Percentiles rank a stretch among this genome's conserved stretches.
Evolutionary conservation across 2,329 filamentous ascomycete species (phyloP).

Genomic region (Claviceps monticola): DNA sequence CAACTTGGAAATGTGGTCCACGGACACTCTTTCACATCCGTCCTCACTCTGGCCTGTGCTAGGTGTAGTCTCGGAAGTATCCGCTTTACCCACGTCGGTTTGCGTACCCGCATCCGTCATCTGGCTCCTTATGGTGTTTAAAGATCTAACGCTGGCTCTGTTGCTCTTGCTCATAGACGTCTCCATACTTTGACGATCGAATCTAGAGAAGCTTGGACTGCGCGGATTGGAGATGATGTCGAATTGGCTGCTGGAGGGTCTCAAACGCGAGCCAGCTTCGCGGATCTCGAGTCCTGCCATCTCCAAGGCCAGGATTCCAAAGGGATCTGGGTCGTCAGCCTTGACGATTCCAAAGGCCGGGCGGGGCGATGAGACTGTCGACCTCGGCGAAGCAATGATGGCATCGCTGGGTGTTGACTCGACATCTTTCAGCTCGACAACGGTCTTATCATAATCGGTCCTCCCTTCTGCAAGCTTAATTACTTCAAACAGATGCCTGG

Average conservation of each 20-base stretch:
- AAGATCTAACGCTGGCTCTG: conserved; percentile 62
- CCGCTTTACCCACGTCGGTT: conserved; percentile 32
- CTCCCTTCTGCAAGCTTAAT: conserved; percentile 81
- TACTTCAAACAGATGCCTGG: conserved; percentile 57
- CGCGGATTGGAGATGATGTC: conserved; percentile 65
- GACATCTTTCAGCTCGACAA: conserved; percentile 50
- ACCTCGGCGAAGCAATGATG: conserved; percentile 33
- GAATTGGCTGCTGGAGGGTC: conserved; percentile 67
- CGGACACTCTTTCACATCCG: conserved; percentile 27
- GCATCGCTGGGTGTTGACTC: conserved; percentile 67
- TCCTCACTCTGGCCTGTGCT: conserved; percentile 42
- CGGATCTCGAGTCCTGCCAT: conserved; percentile 79
- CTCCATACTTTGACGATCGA: conserved; percentile 55
- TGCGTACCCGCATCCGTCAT: conserved; percentile 58
- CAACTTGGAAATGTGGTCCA: conserved; percentile 22
- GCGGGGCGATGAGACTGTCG: conserved; percentile 22
- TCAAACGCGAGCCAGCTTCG: conserved; percentile 60
- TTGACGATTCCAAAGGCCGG: conserved; percentile 65
- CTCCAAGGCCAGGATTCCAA: conserved; percentile 80
- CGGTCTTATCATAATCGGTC: conserved; percentile 52
- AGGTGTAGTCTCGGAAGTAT: conserved; percentile 39
- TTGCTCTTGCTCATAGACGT: conserved; percentile 46
- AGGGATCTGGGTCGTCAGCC: conserved; percentile 76
- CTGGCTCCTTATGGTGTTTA: conserved; percentile 53
- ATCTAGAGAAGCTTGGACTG: conserved; percentile 52